Evolutionary conservation across 2,329 filamentous ascomycete genomes (phyloP), one percentile per base, ranked within the genome.

Genomic region (Xylariaceae sp.): DNA sequence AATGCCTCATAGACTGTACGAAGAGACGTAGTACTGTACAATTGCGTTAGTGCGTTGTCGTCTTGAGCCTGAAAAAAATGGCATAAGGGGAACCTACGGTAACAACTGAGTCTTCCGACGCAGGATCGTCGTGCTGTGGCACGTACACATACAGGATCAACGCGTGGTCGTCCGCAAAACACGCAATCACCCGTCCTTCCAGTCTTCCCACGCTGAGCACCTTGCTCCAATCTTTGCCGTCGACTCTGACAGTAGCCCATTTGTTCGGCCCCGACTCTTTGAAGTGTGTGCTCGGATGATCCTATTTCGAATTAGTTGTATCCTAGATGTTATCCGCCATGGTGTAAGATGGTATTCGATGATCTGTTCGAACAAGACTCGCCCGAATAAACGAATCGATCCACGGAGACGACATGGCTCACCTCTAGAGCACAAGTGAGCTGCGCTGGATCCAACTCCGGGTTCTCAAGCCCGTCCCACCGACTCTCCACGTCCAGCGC

Each of bases 121-220:
- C 62, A 3, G 73, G 74, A 55, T 83, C 81, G 43, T 89, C 85
- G 39, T 83, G 81, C 52, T 82, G 78, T 12, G 83, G 76, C 24
- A 93, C 73, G 54, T 89, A 93, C 3, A 93, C 88, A 57, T 93
- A 93, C 19, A 93, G 68, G 31, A 93, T 88, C 48, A 94, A 63
- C 2, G 87, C 87, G 61, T 89, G 83, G 39, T 87, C 85, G 56
- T 93, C 75, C 30, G 82, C 82, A 63, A 94, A 89, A 60, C 90
- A 96, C 42, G 90, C 93, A 69, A 97, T 93, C 38, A 97, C 91
- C 52, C 89, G 77, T 1, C 89, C 91, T 53, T 93, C 91, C 22
- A 97, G 68, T 38, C 90, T 75, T 1, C 91, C 91, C 11, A 97
- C 90, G 62, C 89, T 94, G 51, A 98, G 72, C n/a, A 97, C 91